Base-by-base conservation (phyloP, 495 filamentous ascomycete species). In the Penicillium bialowiezense region DNA sequence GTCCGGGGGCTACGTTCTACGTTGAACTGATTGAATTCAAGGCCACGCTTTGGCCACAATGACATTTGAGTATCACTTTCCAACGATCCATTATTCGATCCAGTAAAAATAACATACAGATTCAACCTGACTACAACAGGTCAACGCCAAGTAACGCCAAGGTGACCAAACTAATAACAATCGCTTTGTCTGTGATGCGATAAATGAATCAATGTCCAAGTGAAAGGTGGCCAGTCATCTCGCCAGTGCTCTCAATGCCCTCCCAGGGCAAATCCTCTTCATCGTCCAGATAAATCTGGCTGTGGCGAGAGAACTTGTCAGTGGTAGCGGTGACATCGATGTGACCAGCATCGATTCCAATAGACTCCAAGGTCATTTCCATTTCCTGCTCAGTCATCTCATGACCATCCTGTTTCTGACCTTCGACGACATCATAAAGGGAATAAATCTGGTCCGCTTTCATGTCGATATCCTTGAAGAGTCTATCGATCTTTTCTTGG, bases 371-470 rank as follows among this genome's bases (percentile, higher is more conserved):
- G 0, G 88, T 88, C 26, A 85, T 71, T 47, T 91, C 86, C 42
- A 89, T 74, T 50, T 84, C 80, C 19, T 83, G 75, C 52, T 81
- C 74, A 0, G 71, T 82, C 74, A 91, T 85, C 43, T 84, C 71
- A 48, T 81, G 77, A 1, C 81, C 84, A 17, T 76, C 73, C 42
- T 74, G 64, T 71, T 86, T 88, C 60, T 87, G 84, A 7, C 87
- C 90, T 62, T 96, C 92, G 7, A 95, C 77, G 7, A 96, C 90
- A 59, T 97, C 92, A 51, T 95, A 90, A 6, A 97, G 74, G 7
- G 81, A 78, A 62, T 97, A 97, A 34, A 97, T 85, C 61, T 95
- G 88, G 48, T 91, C 88, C n/a, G 84, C 81, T 65, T 92, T 91
- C 50, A 76, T 72, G 60, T 93, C 88, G 34, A 91, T 82, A 44